phyloP scores from a whole-genome alignment of 148 eudicot species.

The Fagopyrum esculentum region DNA sequence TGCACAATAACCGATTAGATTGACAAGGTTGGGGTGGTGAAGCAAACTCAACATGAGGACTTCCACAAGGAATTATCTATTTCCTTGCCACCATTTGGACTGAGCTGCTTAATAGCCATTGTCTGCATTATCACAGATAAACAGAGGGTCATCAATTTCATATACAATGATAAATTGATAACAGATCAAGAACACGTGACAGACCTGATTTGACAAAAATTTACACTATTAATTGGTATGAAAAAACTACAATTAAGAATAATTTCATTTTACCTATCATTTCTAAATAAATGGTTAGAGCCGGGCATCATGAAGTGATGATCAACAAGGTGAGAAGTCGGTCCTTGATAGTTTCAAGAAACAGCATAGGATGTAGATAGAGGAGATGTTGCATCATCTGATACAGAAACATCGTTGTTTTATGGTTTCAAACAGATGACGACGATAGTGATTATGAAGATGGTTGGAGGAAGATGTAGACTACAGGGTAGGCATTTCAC shows the following conservation, averaged over 20 bases:
- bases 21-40: conserved; percentile 19
- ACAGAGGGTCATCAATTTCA: neutral
- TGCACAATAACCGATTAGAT: conserved; percentile 22
- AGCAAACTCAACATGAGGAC: conserved; percentile 17
- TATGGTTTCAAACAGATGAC: conserved; percentile 3
- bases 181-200: neutral
- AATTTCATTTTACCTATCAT: too few relatives aligned
- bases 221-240: too few relatives aligned
- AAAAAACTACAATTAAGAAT: too few relatives aligned
- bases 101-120: conserved; percentile 22
- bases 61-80: conserved; percentile 22
- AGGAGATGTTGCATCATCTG: conserved; percentile 34
- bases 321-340: conserved; percentile 10
- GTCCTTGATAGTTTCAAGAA: conserved; percentile 15
- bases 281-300: too few relatives aligned
- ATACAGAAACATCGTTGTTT: conserved; percentile 11
- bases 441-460: conserved; percentile 16
- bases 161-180: neutral
- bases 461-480: neutral
- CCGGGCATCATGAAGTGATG: too few relatives aligned
- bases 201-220: conserved; percentile 20
- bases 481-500: conserved; percentile 23
- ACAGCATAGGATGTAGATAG: conserved; percentile 23
- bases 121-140: conserved; percentile 11
- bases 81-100: conserved; percentile 21